Evolutionary conservation across 73 alveolate genomes (phyloP), one percentile per base, ranked within the genome.

Genomic region (Blepharisma japonicum): DNA sequence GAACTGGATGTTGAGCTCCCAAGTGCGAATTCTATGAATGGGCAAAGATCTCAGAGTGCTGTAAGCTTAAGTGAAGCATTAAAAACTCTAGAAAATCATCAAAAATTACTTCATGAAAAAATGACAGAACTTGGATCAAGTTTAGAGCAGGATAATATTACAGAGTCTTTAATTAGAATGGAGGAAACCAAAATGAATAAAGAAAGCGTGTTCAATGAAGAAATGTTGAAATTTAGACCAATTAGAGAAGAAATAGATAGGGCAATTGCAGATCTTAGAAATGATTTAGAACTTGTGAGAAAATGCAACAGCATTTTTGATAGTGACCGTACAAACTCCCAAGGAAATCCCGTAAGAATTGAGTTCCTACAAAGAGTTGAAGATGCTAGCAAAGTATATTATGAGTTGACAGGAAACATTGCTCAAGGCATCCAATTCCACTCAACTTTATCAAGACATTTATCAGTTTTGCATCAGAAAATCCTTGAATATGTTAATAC

Each of bases 391-490:
- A 70, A 47, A 45, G 23, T 70, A 18, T 70, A 45, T 47, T 14
- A 70, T 70, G 80, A 70, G 32, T 18, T 47, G 20, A 45, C 56
- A 7, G 27, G 80, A 18, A 70, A 18, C 61, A 14, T 70, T n/a
- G 25, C 56, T 38, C 66, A 70, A 47, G 80, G 80, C 9, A n/a
- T 18, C 27, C 80, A 70, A n/a, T 70, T 70, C 27, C 27, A 70
- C 5, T 11, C 80, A n/a, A 70, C 11, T 25, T 45, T 70, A 14
- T 39, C 80, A 14, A 39, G 32, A 9, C 56, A 47, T 70, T 4
- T 70, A 70, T 14, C 55, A 14, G 66, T 45, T 70, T 70, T 70
- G 39, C 66, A 70, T 7, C 66, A 70, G 80, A 70, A 45, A 70
- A 45, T 70, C 14, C 32, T 21, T 23, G 80, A 70, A 14, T 70